Evolutionary conservation across 2,329 filamentous ascomycete species (phyloP), one percentile per base, ranked within the genome.

Genomic region (Colletotrichum australisinense): DNA sequence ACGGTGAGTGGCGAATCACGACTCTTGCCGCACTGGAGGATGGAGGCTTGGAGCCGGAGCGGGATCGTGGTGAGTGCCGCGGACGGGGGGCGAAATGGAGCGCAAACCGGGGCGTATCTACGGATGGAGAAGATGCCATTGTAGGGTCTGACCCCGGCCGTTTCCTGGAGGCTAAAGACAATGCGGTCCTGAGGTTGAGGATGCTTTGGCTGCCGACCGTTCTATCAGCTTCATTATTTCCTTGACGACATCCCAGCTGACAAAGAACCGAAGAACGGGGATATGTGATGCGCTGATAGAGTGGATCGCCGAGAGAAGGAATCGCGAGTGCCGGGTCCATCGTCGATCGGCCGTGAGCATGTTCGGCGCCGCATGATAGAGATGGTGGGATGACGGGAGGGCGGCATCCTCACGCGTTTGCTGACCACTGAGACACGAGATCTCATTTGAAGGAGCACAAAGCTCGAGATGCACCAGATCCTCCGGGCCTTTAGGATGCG

Each of bases 1-100:
- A 55, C 74, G 75, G 74, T 75, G 76, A 73, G 66, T 75, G 67
- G 72, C 79, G 76, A 80, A 80, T 78, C 73, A 73, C 26, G 59
- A 67, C 22, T 42, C 58, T 62, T 56, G 60, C 60, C 12, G 55
- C 30, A 49, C 16, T 65, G 14, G 35, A 42, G 8, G 46, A 70
- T 55, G 67, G 49, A 56, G 55, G 55, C 22, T 26, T 69, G 69
- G 60, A 65, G 56, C 42, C 60, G 60, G 46, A 70, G 60, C 55
- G 28, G 49, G 60, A 49, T 57, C 46, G 46, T 70, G 19, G 56
- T 38, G 60, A 57, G 22, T 70, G 60, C 28, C 38, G 65, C 32
- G 30, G 65, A 60, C 60, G 38, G 63, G 49, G 69, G 65, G 67
- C 19, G 53, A 49, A 56, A 30, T 49, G 38, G 42, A 22, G 38